Evolutionary conservation across 805 yeast genomes (phyloP), one percentile per base, ranked within the genome.

Genomic region (Candida golubevii): DNA sequence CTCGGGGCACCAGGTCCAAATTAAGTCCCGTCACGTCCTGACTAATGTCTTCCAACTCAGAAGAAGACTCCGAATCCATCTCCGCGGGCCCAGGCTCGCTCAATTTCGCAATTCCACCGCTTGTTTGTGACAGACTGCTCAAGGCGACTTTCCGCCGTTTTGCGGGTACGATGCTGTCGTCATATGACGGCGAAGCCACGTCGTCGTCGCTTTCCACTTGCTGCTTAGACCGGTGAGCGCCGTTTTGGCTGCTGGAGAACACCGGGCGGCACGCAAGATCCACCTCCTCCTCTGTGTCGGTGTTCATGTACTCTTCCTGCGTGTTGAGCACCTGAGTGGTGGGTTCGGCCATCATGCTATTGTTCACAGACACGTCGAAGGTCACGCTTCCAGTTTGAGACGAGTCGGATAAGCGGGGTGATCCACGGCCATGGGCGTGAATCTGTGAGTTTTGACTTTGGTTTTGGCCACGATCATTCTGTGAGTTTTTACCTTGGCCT

Each of bases 311-410:
- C 29, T 53, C 58, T 35, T 61, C 65, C 40, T 61, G 66, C 7
- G 66, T 61, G 35, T 61, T 61, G 32, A 53, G 43, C 30, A 70
- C 75, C 45, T 70, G 73, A 7, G 64, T 55, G n/a, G 67, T 50
- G 18, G 63, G 50, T 34, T 47, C 56, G 8, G 14, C 8, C 10
- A 12, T 23, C 2, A 36, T 11, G 10, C 8, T 18, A 7, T 35
- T 26, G 6, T 29, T 42, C 13, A 28, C 33, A 3, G 46, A 38
- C 3, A 38, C 42, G 14, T 43, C 46, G 34, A 43, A 43, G 8
- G 46, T 43, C 23, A 43, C 42, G 33, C 46, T 43, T n/a, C 42
- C 46, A 11, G 32, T 33, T 29, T 29, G 39, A 8, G 38, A 32
- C 11, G 44, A 35, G 13, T 29, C 38, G 10, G 40, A 13, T n/a